A percentile compares a stretch with the other conserved stretches of the same genome.
These are phyloP conservation scores for Epichloe bromicola DNA, from an alignment of 2,329 filamentous ascomycete genomes.

Conservation along the genomic window DNA sequence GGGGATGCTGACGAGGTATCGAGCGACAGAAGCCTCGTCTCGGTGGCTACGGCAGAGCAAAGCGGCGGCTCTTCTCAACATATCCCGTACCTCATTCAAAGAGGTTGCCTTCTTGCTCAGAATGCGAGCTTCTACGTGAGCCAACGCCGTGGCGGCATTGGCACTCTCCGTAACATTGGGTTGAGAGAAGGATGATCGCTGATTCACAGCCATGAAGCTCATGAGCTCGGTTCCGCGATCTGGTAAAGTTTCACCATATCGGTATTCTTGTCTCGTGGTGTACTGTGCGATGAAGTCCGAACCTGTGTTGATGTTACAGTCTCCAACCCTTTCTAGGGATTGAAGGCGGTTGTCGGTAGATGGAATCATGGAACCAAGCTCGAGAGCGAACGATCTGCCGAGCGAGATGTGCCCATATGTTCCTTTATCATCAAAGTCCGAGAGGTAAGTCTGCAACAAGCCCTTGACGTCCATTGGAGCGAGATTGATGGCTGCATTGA, in stretches of 20 bases:
- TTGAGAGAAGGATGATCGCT: slow-evolving; percentile 38
- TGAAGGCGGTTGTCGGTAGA: slow-evolving; percentile 72
- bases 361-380: slow-evolving; percentile 82
- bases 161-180: slow-evolving; percentile 39
- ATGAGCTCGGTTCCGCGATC: slow-evolving; percentile 56
- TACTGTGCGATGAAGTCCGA: slow-evolving; percentile 97
- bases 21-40: slow-evolving; percentile 66
- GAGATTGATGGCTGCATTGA: slow-evolving; percentile 65
- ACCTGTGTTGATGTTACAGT: slow-evolving; percentile 71
- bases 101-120: slow-evolving; percentile 56
- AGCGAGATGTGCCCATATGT: slow-evolving; percentile 85
- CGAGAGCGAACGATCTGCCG: slow-evolving; percentile 84
- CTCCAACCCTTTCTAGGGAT: slow-evolving; percentile 64
- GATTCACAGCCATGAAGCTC: slow-evolving; percentile 43
- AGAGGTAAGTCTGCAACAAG: slow-evolving; percentile 87
- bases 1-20: slow-evolving; percentile 82
- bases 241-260: slow-evolving; percentile 65
- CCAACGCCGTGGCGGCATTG: slow-evolving; percentile 52
- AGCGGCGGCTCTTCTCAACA: slow-evolving; percentile 72
- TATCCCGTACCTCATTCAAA: slow-evolving; percentile 63
- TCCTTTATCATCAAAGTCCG: slow-evolving; percentile 84
- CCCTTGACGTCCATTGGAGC: slow-evolving; percentile 92
- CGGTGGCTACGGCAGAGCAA: slow-evolving; percentile 67
- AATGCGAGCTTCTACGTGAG: slow-evolving; percentile 60
- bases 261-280: slow-evolving; percentile 90